A percentile compares a stretch with the other conserved stretches of the same genome.
Conservation (phyloP, 2,329 filamentous ascomycete species). For the Monilinia laxa region DNA sequence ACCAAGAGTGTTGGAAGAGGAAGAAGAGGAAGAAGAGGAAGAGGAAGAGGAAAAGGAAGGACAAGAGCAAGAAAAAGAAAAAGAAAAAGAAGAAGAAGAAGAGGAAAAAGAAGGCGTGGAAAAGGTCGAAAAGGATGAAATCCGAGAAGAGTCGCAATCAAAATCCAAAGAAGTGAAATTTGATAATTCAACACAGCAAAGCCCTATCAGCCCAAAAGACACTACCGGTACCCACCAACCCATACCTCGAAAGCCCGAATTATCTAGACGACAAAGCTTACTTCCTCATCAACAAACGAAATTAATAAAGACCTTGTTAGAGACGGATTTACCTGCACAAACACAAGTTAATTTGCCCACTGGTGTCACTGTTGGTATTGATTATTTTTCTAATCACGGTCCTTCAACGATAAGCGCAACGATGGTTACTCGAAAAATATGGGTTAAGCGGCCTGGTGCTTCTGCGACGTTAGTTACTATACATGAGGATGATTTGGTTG, state of each 20-base stretch:
- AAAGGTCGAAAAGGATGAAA: conserved; percentile 1
- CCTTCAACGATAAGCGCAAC: conserved; percentile 38
- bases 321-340: conserved; percentile 42
- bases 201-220: conserved; percentile 14
- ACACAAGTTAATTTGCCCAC: conserved; percentile 37
- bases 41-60: background rate
- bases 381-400: conserved; percentile 40
- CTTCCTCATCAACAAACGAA: conserved; percentile 48
- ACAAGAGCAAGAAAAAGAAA: background rate
- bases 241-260: conserved; percentile 31
- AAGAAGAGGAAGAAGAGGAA: conserved; percentile 20
- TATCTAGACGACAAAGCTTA: conserved; percentile 45
- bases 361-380: conserved; percentile 12
- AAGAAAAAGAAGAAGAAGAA: background rate
- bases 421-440: conserved; percentile 78
- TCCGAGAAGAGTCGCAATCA: conserved; percentile 5
- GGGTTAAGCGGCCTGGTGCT: conserved; percentile 84
- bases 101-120: background rate
- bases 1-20: conserved; percentile 31
- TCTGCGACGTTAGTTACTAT: conserved; percentile 87
- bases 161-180: conserved; percentile 20
- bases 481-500: conserved; percentile 84
- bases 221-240: conserved; percentile 8
- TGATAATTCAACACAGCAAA: conserved; percentile 8
- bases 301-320: conserved; percentile 54